Evolutionary conservation across 2,329 filamentous ascomycete genomes (phyloP), one percentile per base, ranked within the genome.

Genomic region (Phyllosticta citrichinensis): DNA sequence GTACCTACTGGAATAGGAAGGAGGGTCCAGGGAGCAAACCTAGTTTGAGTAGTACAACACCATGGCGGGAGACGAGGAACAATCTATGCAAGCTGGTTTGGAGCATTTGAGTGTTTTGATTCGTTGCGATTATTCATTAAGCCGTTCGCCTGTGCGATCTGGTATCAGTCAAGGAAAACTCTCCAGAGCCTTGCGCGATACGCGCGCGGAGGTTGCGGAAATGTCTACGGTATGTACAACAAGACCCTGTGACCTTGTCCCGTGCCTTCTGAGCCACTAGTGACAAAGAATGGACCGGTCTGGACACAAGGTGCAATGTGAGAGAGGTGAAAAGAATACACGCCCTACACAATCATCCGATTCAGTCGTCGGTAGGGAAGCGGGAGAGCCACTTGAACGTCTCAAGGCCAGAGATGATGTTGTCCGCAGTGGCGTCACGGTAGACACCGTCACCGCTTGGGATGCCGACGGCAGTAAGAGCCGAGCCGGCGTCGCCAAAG

Each of bases 371-470:
- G 64, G 83, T 55, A 0, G 84, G 76, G 67, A 87, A 89, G 2
- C 86, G 78, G 63, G 83, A 80, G 35, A 85, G 75, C 67, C 88
- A 89, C 75, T 83, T 87, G 65, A 87, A 90, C 2, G 74, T 81
- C 62, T 76, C 78, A 66, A 90, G 73, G 0, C 86, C 87, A 2
- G 81, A 77, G 12, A 62, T 55, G 24, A 62, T 50, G 25, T 55
- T 71, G 81, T 77, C 66, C 2, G 71, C 67, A 0, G 77, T 78
- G 56, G 85, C 72, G 0, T 63, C 62, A 1, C 66, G 58, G 17
- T 63, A 47, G 2, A 66, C 69, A 14, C 71, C 68, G 0, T 67
- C 63, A 2, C 63, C 61, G 2, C 68, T 64, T 55, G 72, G 66
- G 56, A 87, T 79, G 1, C 79, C 79, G 0, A 77, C 77, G 12